Evolutionary conservation across 495 filamentous ascomycete genomes (phyloP).

Genomic region (Thermothielavioides terrestris): DNA sequence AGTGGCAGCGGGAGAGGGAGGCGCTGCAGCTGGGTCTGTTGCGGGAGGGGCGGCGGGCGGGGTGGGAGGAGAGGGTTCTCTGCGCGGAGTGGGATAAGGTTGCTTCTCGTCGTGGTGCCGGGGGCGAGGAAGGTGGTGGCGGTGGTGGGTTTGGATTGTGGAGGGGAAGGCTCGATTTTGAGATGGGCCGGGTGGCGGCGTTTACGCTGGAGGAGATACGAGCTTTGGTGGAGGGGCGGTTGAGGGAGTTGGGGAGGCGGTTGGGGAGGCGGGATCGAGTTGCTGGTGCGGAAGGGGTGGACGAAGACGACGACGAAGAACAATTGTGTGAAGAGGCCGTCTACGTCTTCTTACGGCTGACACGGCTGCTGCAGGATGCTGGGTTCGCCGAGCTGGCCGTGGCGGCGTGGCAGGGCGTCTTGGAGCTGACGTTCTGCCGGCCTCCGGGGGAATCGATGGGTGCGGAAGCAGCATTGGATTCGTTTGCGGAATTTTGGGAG

Average conservation of each 20-base stretch:
- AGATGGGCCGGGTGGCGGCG: constrained; percentile 55
- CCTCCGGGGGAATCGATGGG: constrained; percentile 26
- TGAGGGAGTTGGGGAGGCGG: constrained; percentile 41
- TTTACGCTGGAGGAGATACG: constrained; percentile 64
- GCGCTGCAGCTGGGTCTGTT: constrained; percentile 56
- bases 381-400: constrained; percentile 72
- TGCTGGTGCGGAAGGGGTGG: constrained; percentile 11
- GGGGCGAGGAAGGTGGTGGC: constrained; percentile 47
- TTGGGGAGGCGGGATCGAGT: constrained; percentile 10
- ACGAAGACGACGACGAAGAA: no score
- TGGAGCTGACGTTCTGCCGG: constrained; percentile 64
- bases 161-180: constrained; percentile 66
- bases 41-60: constrained; percentile 57
- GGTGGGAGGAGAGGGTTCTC: constrained; percentile 61
- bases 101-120: constrained; percentile 31
- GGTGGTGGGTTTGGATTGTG: constrained; percentile 51
- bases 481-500: constrained; percentile 77
- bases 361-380: constrained; percentile 64
- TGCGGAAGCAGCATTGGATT: constrained; percentile 25
- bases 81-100: constrained; percentile 54
- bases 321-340: constrained; percentile 47
- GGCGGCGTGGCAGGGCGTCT: constrained; percentile 72
- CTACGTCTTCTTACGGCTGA: constrained; percentile 67
- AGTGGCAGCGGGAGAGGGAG: no score
- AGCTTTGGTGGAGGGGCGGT: constrained; percentile 45